A percentile compares a stretch with the other conserved stretches of the same genome.
These are phyloP conservation scores for Paspalum notatum DNA, from an alignment of 176 grass and related monocot species.

Conservation along the genomic window DNA sequence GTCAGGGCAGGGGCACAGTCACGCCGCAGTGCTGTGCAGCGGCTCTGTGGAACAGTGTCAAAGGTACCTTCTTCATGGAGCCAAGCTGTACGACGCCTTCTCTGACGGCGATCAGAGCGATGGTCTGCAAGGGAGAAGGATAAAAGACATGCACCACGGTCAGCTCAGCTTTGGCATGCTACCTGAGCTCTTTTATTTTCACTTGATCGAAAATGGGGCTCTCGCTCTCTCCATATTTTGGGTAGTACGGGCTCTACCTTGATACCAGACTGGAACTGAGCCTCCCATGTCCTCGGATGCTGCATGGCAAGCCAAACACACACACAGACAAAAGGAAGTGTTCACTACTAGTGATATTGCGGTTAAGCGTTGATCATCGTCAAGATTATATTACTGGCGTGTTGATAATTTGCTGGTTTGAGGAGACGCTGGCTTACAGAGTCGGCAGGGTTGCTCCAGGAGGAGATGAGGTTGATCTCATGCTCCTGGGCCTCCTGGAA, in stretches of 20 bases:
- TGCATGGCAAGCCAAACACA: conserved; percentile 23
- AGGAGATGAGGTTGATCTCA: conserved; percentile 69
- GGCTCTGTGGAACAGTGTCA: conserved; percentile 20
- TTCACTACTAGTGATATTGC: neutral
- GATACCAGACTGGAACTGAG: conserved; percentile 85
- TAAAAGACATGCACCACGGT: conserved; percentile 1
- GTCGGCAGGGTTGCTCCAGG: conserved; percentile 94
- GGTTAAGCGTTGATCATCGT: neutral
- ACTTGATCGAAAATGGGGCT: neutral
- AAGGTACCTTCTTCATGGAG: conserved; percentile 71
- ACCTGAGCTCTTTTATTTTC: neutral
- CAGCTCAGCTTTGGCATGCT: neutral
- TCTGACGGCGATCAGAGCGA: conserved; percentile 85
- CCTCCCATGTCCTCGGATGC: conserved; percentile 87
- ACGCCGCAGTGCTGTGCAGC: neutral
- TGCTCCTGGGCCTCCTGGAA: conserved; percentile 79
- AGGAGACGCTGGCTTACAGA: conserved; percentile 49
- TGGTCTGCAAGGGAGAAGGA: conserved; percentile 56
- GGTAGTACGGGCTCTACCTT: no score
- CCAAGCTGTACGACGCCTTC: conserved; percentile 93
- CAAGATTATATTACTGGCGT: no score
- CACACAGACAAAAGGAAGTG: neutral
- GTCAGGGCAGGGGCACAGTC: neutral
- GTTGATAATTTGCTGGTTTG: neutral
- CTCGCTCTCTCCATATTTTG: neutral